Base-by-base conservation (phyloP, 441 rosid genomes). In the Biscutella laevigata region DNA sequence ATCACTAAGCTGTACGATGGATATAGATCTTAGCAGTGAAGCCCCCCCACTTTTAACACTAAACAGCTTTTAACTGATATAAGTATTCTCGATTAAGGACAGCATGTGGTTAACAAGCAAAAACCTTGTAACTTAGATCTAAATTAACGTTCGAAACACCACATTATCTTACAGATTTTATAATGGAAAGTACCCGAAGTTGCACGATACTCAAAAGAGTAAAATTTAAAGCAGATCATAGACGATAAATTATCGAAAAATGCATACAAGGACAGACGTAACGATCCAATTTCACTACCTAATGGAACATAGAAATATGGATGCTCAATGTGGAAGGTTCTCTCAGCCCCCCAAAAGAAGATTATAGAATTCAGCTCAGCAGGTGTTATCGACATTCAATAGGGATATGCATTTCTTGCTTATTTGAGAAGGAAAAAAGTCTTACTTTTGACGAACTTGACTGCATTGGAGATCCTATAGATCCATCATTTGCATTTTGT, bases 381-480 rank as follows among this genome's bases (percentile, higher is more conserved):
- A 33, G 57, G 43, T 28, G 39, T 48, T 41, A 53, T 44, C 35
- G 35, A n/a, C 47, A 52, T 37, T 48, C 40, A 33, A 12, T 46
- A 63, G 40, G 27, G 25, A 43, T 53, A 16, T 24, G 41, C 29
- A 39, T 39, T 53, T 50, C 24, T 22, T 21, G 16, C 36, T 32
- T 27, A 61, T 14, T 58, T 26, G 19, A 28, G 17, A 32, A 48
- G n/a, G n/a, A n/a, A n/a, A n/a, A 19, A 59, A 44, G 24, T 41
- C 69, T 71, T 74, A 84, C 91, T 70, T 83, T 78, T 47, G 84
- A 76, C 16, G 91, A 78, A 53, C 77, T 76, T 44, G 91, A 83
- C 67, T 83, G 91, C 84, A 83, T 73, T 55, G 91, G 86, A 40
- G 91, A 83, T 54, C 91, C 91, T 39, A 78, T 76, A 45, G 84